phyloP scores from a whole-genome alignment of 2,329 filamentous ascomycete species.

The Leptographium procerum region DNA sequence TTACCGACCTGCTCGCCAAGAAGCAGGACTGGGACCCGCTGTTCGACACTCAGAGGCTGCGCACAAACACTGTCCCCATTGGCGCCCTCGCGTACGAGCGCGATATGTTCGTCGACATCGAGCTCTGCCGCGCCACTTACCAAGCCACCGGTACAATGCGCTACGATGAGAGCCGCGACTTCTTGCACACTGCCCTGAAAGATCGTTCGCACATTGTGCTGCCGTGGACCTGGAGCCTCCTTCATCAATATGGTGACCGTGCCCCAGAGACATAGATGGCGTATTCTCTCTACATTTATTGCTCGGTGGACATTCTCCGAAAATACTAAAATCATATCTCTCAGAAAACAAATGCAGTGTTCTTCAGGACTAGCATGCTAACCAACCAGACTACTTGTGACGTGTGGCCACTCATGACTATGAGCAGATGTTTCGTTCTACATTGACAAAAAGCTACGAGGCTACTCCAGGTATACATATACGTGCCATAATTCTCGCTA shows the following conservation, averaged over 20 bases:
- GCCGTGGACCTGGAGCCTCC: background rate
- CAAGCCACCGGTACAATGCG: background rate
- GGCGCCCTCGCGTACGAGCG: constrained; percentile 6
- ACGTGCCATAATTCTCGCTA: too few species aligned
- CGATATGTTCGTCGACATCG: constrained; percentile 11
- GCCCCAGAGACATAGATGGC: background rate
- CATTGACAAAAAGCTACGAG: too few species aligned
- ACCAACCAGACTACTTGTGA: too few species aligned
- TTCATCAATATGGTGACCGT: background rate
- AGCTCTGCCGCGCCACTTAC: constrained; percentile 1
- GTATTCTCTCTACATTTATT: background rate
- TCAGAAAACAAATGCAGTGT: too few species aligned
- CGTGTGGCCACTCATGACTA: too few species aligned
- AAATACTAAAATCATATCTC: too few species aligned
- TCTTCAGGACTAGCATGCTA: too few species aligned
- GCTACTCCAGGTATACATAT: too few species aligned
- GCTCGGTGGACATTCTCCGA: background rate
- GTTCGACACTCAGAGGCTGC: constrained; percentile 6
- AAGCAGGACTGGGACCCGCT: constrained; percentile 6
- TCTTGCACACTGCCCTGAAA: constrained; percentile 11
- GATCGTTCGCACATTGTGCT: constrained; percentile 1
- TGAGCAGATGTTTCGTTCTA: too few species aligned
- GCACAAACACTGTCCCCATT: constrained; percentile 9
- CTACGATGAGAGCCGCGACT: background rate
- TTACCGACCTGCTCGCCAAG: constrained; percentile 6